A percentile compares a stretch with the other conserved stretches of the same genome.
These are phyloP conservation scores for Ichthyophthirius multifiliis DNA, from an alignment of 169 alveolate genomes.

Conservation along the genomic window DNA sequence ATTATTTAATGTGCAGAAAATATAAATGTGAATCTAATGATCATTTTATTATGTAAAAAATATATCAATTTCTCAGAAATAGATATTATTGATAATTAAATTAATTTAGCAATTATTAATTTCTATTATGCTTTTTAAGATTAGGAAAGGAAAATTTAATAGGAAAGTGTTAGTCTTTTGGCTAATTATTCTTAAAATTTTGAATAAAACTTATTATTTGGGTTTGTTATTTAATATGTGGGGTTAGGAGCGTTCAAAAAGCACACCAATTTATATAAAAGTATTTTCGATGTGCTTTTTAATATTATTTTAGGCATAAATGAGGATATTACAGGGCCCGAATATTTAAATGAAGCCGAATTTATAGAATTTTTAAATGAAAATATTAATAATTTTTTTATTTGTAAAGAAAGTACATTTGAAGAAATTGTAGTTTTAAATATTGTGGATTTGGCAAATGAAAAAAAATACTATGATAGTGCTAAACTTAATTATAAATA, in stretches of 20 bases:
- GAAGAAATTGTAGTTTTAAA: background rate
- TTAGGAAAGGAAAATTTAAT: background rate
- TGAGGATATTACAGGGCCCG: background rate
- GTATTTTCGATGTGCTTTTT: background rate
- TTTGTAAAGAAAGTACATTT: background rate
- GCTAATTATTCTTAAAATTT: background rate
- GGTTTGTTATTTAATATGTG: background rate
- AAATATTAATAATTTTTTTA: background rate
- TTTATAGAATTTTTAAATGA: background rate
- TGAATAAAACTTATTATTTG: background rate
- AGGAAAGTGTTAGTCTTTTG: background rate
- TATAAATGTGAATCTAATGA: background rate
- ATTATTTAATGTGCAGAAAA: background rate
- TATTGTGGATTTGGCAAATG: background rate
- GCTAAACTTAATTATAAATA: background rate
- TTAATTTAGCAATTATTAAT: background rate
- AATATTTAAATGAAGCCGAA: background rate
- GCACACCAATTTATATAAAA: background rate
- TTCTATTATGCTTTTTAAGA: background rate
- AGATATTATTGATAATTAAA: background rate
- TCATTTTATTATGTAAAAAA: background rate
- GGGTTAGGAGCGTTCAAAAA: background rate
- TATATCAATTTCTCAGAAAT: background rate
- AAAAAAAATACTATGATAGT: background rate
- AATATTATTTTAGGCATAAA: background rate